These are phyloP conservation scores for Agaricales sp. DNA, from an alignment of 1,284 basidiomycete species.

Conservation along the genomic window DNA sequence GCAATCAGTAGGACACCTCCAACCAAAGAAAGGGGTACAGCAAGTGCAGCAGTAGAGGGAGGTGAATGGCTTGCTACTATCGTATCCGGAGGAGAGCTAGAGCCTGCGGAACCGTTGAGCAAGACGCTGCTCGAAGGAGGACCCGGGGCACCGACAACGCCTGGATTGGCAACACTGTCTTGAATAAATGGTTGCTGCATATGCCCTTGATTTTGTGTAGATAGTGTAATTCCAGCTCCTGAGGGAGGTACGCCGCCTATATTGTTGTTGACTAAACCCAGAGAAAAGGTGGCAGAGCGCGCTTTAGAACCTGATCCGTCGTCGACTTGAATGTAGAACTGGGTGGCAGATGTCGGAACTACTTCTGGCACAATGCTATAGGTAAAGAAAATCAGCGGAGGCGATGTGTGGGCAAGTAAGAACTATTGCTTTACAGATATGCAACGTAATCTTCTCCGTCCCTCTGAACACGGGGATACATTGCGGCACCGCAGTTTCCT, in stretches of 20 bases:
- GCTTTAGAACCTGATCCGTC: background rate
- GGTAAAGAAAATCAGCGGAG: background rate
- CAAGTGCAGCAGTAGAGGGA: background rate
- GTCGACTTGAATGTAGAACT: background rate
- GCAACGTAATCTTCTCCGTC: background rate
- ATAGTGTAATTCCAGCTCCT: background rate
- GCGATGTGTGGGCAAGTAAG: background rate
- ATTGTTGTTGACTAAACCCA: background rate
- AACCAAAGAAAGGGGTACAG: background rate
- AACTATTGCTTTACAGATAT: background rate
- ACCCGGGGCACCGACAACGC: background rate
- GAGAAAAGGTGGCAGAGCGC: background rate
- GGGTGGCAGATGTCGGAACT: background rate
- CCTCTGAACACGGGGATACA: background rate
- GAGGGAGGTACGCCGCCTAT: background rate
- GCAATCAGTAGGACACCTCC: background rate
- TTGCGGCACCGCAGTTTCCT: background rate
- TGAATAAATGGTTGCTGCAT: background rate
- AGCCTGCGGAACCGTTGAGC: background rate
- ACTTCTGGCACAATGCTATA: background rate
- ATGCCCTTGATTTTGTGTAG: background rate
- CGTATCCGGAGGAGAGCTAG: background rate
- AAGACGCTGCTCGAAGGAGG: background rate
- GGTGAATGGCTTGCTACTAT: background rate
- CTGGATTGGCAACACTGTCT: background rate